Evolutionary conservation across 1,139 yeast species (phyloP), one percentile per base, ranked within the genome.

Genomic region (Ashbya aceris): DNA sequence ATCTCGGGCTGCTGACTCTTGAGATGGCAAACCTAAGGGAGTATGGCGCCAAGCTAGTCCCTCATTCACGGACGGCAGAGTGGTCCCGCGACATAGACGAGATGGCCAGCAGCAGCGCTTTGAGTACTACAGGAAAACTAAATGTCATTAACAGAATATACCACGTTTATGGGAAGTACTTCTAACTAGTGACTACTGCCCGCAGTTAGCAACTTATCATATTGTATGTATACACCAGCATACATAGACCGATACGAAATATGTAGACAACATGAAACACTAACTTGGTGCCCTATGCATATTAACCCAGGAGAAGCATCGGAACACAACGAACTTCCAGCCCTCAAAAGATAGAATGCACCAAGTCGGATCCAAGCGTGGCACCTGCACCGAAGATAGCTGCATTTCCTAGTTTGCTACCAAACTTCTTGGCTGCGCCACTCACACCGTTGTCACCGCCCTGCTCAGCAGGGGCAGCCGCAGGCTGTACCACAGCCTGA

Each of bases 321-420:
- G 23, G 23, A 6, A 17, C 23, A 17, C 3, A 17, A 17, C 23
- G 23, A 17, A 17, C 23, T 17, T 17, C 23, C 23, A 17, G 23
- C 23, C 23, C 23, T 60, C 71, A 86, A 53, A 87, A 84, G 47
- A 89, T 87, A 36, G 87, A 77, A 66, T 89, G 82, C 49, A 91
- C 86, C 43, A 91, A 51, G 57, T 89, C 91, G 40, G 91, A 74
- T 55, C 98, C 97, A 42, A 89, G 71, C 1, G 96, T 83, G 33
- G 97, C 96, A 70, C 98, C 98, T 14, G 96, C 97, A 64, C 97
- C 97, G 53, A 86, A 89, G 46, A 89, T 77, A 27, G 94, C 94
- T 6, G 96, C 96, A 54, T 86, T 81, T 42, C 96, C 96, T 42
- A 89, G 68, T 64, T 84, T 82, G 45, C 84, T 71, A 13, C 96